Conservation (phyloP, 1,139 yeast genomes). For the Diutina pseudorugosa region DNA sequence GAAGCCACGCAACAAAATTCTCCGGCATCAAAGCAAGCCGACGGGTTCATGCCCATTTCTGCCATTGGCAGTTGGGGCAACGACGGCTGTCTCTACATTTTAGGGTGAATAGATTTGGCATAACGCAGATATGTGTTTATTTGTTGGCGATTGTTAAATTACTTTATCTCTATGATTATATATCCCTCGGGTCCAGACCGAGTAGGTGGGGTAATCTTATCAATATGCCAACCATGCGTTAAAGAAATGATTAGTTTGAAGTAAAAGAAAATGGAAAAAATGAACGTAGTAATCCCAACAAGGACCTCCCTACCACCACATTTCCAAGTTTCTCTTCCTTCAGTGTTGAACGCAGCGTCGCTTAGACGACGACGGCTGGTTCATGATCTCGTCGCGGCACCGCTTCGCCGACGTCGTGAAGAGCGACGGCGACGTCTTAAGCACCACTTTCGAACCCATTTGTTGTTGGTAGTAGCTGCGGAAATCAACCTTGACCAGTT, state of each 20-base stretch:
- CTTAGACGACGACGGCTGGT: background rate
- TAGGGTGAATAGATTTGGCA: background rate
- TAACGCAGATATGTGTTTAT: background rate
- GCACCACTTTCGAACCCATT: constrained; percentile 9
- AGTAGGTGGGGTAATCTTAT: background rate
- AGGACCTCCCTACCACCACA: background rate
- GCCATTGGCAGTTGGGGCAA: background rate
- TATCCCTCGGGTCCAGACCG: background rate
- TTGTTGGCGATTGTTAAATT: background rate
- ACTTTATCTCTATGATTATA: background rate
- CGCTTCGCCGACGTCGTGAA: background rate
- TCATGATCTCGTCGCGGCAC: constrained; percentile 2
- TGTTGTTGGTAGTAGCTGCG: constrained; percentile 10
- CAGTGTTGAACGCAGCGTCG: background rate
- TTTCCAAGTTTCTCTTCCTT: too few species aligned
- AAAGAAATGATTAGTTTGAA: too few species aligned
- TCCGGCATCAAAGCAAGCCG: background rate
- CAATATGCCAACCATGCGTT: background rate
- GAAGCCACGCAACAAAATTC: background rate
- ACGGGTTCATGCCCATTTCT: constrained; percentile 2
- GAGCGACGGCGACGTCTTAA: constrained; percentile 5
- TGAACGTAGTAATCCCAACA: background rate
- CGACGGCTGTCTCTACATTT: background rate
- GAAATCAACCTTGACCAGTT: constrained; percentile 8
- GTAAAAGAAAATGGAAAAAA: too few species aligned